Base-by-base conservation (phyloP, 805 yeast genomes). In the Starmerella powellii region DNA sequence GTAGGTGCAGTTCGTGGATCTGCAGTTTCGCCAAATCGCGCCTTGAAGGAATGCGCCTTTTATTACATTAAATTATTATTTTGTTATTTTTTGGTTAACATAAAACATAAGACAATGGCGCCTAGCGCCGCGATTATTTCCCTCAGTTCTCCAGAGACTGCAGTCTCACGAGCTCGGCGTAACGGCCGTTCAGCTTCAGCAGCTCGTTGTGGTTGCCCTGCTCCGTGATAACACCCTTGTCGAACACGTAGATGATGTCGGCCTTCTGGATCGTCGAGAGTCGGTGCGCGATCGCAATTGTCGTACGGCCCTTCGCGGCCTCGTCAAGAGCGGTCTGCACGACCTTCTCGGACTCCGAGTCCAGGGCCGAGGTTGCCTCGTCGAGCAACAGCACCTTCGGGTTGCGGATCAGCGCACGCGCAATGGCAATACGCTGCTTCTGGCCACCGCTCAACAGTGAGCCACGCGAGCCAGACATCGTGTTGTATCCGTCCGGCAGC, bases 211-310 rank as follows among this genome's bases (percentile, higher is more conserved):
- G 80, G 6, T 67, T 63, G 11, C 84, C 81, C 8, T 63, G 52
- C 56, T 83, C 94, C 2, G 66, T 60, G 37, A 83, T 73, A 37
- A 61, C 60, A 16, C 94, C 94, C 38, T 67, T 61, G 38, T 71
- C 70, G 45, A 84, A 62, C 43, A 80, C 74, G 41, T 71, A 71
- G 27, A 83, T 78, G 40, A 66, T 65, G 42, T 74, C 71, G 0
- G 93, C 77, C 47, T 71, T 69, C 45, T 69, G 66, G 46, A 80
- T 80, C 0, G 87, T 78, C 45, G 75, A 73, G 63, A 84, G 67
- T 50, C 94, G 67, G 62, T 84, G 94, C 5, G 94, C 94, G 60
- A 84, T 81, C 51, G 93, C 84, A 51, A 84, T 65, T 30, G 85
- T 78, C 4, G 94, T 83, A 55, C 94, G 78, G 31, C 78, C 70